A percentile compares a stretch with the other conserved stretches of the same genome.
Evolutionary conservation across 768 basidiomycete genomes (phyloP).

Genomic region (Asterophora parasitica): DNA sequence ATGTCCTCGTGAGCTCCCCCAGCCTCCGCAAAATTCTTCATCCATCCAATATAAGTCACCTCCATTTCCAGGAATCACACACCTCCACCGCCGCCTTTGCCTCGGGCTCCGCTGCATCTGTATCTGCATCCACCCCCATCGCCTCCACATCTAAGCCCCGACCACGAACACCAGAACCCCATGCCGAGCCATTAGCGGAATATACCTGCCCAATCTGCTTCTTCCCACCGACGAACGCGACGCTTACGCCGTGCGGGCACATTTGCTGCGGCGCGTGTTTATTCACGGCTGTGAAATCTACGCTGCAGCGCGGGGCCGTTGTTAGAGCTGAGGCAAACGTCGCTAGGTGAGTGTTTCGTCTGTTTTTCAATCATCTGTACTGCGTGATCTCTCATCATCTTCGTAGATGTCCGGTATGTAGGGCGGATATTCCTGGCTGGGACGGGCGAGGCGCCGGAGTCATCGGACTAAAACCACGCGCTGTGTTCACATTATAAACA

Average conservation of each 20-base stretch:
- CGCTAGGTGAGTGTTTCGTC: constrained; percentile 30
- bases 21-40: constrained; percentile 23
- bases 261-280: constrained; percentile 74
- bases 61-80: constrained; percentile 5
- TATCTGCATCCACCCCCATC: constrained; percentile 8
- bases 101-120: neutral
- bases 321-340: constrained; percentile 24
- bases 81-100: neutral
- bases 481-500: constrained; percentile 26
- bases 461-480: constrained; percentile 50
- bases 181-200: constrained; percentile 41
- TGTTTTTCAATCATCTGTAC: neutral
- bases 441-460: constrained; percentile 69
- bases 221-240: constrained; percentile 67
- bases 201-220: constrained; percentile 82
- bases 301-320: constrained; percentile 42
- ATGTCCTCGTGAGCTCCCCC: constrained; percentile 18
- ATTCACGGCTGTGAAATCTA: constrained; percentile 65
- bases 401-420: constrained; percentile 64
- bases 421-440: constrained; percentile 63
- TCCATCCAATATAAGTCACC: constrained; percentile 10
- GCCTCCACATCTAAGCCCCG: constrained; percentile 6
- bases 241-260: constrained; percentile 77
- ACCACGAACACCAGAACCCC: constrained; percentile 11
- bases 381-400: too few species aligned